Evolutionary conservation across 371 early-diverging fungal species (phyloP).

Genomic region (Dinochytrium kinnereticum): DNA sequence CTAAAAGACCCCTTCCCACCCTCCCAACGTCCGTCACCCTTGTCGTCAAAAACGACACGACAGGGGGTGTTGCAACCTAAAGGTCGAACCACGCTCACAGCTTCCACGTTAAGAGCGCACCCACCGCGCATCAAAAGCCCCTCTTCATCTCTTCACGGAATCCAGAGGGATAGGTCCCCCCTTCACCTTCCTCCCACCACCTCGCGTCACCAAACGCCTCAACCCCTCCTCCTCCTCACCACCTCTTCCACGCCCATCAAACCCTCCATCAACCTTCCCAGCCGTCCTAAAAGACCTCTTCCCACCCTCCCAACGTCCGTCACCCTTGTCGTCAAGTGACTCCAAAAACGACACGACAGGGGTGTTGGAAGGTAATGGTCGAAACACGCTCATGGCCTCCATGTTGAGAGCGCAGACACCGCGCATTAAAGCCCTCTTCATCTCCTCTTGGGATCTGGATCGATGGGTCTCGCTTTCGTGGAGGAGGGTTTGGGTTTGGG

Average conservation of each 20-base stretch:
- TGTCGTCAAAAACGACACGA: not conserved
- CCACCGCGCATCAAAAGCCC: too few species aligned
- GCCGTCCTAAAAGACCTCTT: too few species aligned
- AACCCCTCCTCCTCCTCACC: too few species aligned
- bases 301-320: too few species aligned
- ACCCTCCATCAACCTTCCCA: too few species aligned
- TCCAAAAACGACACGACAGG: not conserved
- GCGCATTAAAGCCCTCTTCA: conserved; percentile 53
- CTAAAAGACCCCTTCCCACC: too few species aligned
- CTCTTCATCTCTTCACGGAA: too few species aligned
- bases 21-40: not conserved
- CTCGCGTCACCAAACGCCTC: too few species aligned
- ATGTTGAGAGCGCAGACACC: conserved; percentile 55
- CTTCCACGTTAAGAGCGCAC: too few species aligned
- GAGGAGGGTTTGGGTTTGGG: conserved; percentile 18
- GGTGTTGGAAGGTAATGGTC: not conserved
- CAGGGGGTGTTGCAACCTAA: not conserved
- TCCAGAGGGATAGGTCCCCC: too few species aligned
- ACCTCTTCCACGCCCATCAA: too few species aligned
- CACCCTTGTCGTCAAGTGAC: not conserved
- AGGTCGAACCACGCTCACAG: conserved; percentile 28
- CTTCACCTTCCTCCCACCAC: too few species aligned
- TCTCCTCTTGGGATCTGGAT: conserved; percentile 41
- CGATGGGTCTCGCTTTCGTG: conserved; percentile 31
- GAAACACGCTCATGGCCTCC: conserved; percentile 53